phyloP scores from a whole-genome alignment of 805 yeast genomes.

The Kluyveromyces wickerhamii region DNA sequence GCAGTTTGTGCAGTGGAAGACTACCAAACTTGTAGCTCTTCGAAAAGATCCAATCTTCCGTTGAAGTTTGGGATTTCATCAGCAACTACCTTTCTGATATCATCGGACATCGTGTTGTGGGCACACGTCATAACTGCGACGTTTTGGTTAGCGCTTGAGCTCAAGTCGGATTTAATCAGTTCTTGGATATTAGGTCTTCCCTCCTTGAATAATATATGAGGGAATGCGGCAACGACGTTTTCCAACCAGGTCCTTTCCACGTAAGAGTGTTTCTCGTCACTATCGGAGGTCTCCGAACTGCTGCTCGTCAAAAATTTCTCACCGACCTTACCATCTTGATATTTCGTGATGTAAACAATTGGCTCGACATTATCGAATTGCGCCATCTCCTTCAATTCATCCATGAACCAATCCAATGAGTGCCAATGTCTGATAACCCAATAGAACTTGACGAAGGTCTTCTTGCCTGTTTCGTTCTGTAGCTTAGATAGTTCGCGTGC shows the following conservation, averaged over 20 bases:
- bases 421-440: conserved; percentile 13
- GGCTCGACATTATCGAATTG: conserved; percentile 12
- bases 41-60: conserved; percentile 44
- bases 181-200: conserved; percentile 40
- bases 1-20: no score
- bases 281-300: no score
- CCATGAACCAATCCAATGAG: conserved; percentile 10
- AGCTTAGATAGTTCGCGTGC: conserved; percentile 13
- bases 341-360: conserved; percentile 50
- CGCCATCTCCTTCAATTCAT: conserved; percentile 9
- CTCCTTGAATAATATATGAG: conserved; percentile 33
- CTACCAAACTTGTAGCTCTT: conserved; percentile 52
- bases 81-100: conserved; percentile 37
- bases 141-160: conserved; percentile 30
- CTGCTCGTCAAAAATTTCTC: conserved; percentile 6
- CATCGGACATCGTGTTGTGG: conserved; percentile 46
- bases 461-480: conserved; percentile 4
- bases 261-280: no score
- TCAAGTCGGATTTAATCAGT: conserved; percentile 32
- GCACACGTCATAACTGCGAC: conserved; percentile 49
- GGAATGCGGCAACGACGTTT: no score
- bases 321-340: conserved; percentile 13
- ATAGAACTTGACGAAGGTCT: conserved; percentile 4
- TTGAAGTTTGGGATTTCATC: conserved; percentile 25
- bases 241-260: no score